A percentile compares a stretch with the other conserved stretches of the same genome.
phyloP scores from a whole-genome alignment of 176 grass and related monocot species.

The Coix lacrymajobi region DNA sequence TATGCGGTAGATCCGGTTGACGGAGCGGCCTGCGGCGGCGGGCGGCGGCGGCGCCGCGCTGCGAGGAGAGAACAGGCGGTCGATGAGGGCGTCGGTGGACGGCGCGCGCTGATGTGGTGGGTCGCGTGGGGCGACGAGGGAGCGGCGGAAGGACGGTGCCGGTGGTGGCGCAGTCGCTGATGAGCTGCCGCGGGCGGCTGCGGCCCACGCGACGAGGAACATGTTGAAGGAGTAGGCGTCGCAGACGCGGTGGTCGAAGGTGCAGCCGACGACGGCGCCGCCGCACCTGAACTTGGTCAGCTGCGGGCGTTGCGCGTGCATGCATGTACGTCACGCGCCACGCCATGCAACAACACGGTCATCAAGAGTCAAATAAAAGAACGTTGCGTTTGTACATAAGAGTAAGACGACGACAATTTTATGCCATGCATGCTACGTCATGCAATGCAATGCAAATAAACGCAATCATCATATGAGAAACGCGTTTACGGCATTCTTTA shows the following conservation, averaged over 20 bases:
- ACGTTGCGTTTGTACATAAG: too few species aligned
- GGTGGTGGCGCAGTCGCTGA: not conserved
- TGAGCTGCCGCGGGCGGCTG: not conserved
- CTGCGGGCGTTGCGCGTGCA: conserved; percentile 15
- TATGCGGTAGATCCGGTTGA: conserved; percentile 70
- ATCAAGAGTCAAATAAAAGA: not conserved
- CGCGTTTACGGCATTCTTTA: too few species aligned
- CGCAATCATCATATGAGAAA: too few species aligned
- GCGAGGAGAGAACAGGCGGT: conserved; percentile 29
- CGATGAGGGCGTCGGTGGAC: conserved; percentile 42
- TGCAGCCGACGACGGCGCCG: conserved; percentile 58
- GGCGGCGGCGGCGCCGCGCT: not conserved
- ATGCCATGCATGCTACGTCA: too few species aligned
- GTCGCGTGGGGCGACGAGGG: conserved; percentile 44
- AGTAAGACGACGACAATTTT: too few species aligned
- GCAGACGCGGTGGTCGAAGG: conserved; percentile 79
- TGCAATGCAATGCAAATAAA: too few species aligned
- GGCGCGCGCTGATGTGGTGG: not conserved
- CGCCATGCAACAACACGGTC: not conserved
- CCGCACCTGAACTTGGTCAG: conserved; percentile 58
- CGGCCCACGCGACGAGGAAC: conserved; percentile 67
- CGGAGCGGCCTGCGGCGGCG: not conserved
- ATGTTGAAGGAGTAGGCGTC: conserved; percentile 92
- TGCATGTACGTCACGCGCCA: not conserved
- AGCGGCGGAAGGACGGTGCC: conserved; percentile 39